These are phyloP conservation scores for Coccomyxa sp. DNA, from an alignment of 139 green algal species.

Conservation along the genomic window DNA sequence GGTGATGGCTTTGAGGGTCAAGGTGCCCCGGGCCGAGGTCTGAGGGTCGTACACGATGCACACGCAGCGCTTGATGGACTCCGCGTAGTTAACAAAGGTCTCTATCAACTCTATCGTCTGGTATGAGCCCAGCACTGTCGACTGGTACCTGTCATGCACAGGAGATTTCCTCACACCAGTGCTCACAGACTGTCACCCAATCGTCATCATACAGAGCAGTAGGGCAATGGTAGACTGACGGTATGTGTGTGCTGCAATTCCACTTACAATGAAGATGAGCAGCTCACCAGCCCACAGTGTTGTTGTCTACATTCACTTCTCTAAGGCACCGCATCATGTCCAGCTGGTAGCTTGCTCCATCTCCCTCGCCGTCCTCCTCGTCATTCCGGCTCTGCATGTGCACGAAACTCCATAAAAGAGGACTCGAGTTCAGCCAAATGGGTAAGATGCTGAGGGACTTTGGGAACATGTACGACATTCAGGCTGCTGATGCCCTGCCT, in stretches of 20 bases:
- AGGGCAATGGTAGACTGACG: too few relatives aligned
- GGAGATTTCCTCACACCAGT: background rate
- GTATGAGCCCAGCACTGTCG: slow-evolving; percentile 69
- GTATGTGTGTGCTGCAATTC: background rate
- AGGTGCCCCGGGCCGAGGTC: background rate
- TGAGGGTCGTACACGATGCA: slow-evolving; percentile 92
- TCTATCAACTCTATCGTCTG: slow-evolving; percentile 96
- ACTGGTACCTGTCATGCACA: slow-evolving; percentile 76
- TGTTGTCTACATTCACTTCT: slow-evolving; percentile 98
- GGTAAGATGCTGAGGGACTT: too few relatives aligned
- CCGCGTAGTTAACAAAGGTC: slow-evolving; percentile 97
- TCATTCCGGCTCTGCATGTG: slow-evolving; percentile 27
- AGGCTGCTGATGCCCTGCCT: too few relatives aligned
- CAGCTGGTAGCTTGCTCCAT: slow-evolving; percentile 91
- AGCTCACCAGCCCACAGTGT: slow-evolving; percentile 95
- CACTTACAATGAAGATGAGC: background rate
- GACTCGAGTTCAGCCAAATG: too few relatives aligned
- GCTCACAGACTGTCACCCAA: background rate
- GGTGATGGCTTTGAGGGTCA: slow-evolving; percentile 80
- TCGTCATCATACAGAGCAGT: background rate
- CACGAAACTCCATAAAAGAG: background rate
- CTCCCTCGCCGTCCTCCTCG: slow-evolving; percentile 52
- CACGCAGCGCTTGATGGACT: slow-evolving; percentile 94
- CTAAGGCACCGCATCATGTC: slow-evolving; percentile 98
- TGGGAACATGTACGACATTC: too few relatives aligned